Conservation (phyloP, 2,329 filamentous ascomycete species). For the Exophiala sideris region DNA sequence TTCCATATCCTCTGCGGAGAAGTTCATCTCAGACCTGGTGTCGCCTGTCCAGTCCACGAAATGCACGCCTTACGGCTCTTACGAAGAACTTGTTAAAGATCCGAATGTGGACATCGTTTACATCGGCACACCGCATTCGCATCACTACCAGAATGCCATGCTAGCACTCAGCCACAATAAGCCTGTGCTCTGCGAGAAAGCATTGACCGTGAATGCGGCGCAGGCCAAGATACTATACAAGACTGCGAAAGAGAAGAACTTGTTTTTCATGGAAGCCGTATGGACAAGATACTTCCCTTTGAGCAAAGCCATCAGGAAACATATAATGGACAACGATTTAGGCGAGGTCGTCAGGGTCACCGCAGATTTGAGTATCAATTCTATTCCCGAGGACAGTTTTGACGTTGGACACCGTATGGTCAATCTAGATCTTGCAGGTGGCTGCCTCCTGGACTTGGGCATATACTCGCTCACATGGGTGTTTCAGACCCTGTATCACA, state of each 20-base stretch:
- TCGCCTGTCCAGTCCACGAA: constrained; percentile 54
- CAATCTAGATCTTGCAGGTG: constrained; percentile 77
- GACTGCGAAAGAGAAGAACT: constrained; percentile 66
- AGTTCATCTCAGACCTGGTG: constrained; percentile 69
- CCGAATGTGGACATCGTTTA: constrained; percentile 81
- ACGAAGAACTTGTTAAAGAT: constrained; percentile 76
- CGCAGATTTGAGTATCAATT: constrained; percentile 48
- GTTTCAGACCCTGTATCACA: constrained; percentile 58
- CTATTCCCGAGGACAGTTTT: constrained; percentile 50
- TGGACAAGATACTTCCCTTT: constrained; percentile 89
- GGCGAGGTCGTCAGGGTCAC: constrained; percentile 63
- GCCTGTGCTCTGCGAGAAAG: constrained; percentile 87
- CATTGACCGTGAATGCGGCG: constrained; percentile 77
- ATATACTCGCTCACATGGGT: constrained; percentile 90
- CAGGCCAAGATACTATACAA: constrained; percentile 71
- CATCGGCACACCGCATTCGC: constrained; percentile 84
- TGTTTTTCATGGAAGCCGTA: constrained; percentile 82
- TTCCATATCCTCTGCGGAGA: constrained; percentile 63
- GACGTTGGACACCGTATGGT: constrained; percentile 63
- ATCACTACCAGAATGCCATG: constrained; percentile 89
- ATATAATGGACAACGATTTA: constrained; percentile 51
- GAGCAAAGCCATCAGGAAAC: constrained; percentile 68
- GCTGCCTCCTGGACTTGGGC: constrained; percentile 77
- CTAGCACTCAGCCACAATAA: constrained; percentile 80
- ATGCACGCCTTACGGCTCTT: constrained; percentile 73